Evolutionary conservation across 2,329 filamentous ascomycete species (phyloP).

Genomic region (Trichoderma sp.): DNA sequence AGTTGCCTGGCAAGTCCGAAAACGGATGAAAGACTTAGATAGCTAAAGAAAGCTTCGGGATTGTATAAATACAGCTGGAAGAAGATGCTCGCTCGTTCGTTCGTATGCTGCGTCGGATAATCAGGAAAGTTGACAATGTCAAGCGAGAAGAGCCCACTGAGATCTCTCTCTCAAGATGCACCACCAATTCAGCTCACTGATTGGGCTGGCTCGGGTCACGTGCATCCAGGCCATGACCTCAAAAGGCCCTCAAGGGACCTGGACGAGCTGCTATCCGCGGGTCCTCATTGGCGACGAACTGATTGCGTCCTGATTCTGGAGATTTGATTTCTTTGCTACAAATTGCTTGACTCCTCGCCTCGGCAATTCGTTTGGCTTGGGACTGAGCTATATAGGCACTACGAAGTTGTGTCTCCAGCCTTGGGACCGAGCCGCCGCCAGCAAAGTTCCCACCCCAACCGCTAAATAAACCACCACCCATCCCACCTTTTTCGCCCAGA

Average conservation of each 20-base stretch:
- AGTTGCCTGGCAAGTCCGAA: background rate
- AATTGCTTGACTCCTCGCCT: no score
- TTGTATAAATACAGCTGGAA: background rate
- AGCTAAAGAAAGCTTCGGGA: background rate
- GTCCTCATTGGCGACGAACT: conserved; percentile 17
- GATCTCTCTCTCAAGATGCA: conserved; percentile 9
- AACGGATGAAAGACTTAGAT: background rate
- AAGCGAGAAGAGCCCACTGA: conserved; percentile 10
- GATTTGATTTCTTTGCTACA: no score
- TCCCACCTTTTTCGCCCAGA: conserved; percentile 27
- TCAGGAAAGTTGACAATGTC: no score
- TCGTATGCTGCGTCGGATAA: no score
- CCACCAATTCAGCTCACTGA: background rate
- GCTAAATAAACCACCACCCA: conserved; percentile 17
- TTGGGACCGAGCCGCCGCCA: background rate
- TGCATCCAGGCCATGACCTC: conserved; percentile 17
- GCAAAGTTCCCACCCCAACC: conserved; percentile 17
- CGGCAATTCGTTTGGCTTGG: no score
- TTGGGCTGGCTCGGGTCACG: conserved; percentile 25
- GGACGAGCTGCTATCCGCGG: background rate
- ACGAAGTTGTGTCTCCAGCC: background rate
- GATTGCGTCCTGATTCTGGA: background rate
- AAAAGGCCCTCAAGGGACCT: background rate
- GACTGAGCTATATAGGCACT: background rate
- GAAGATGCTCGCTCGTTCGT: no score